phyloP scores from a whole-genome alignment of 2,329 filamentous ascomycete genomes.

The Fusarium scirpi region DNA sequence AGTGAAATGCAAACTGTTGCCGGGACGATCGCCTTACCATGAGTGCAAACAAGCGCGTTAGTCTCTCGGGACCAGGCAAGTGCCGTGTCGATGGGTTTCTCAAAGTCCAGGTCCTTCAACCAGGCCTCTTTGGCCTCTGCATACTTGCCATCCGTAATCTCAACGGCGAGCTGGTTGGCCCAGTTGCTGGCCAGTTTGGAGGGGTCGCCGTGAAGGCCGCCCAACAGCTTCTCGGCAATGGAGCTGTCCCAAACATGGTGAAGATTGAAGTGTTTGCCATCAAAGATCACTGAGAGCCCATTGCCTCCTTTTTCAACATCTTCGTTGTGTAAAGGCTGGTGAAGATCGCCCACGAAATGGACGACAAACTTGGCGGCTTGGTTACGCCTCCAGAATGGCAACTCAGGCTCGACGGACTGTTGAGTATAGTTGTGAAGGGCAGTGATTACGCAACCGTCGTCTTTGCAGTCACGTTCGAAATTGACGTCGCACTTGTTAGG shows the following conservation, averaged over 20 bases:
- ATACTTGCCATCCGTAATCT: conserved; percentile 69
- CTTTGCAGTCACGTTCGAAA: conserved; percentile 71
- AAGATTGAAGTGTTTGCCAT: conserved; percentile 69
- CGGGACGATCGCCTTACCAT: conserved; percentile 59
- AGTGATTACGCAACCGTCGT: conserved; percentile 70
- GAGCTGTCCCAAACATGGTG: conserved; percentile 80
- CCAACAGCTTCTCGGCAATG: conserved; percentile 74
- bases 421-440: conserved; percentile 72
- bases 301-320: conserved; percentile 75
- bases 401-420: conserved; percentile 60
- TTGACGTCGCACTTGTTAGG: conserved; percentile 68
- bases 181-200: conserved; percentile 65
- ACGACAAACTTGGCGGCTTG: conserved; percentile 75
- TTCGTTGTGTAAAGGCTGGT: conserved; percentile 76
- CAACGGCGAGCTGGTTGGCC: conserved; percentile 66
- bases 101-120: conserved; percentile 68
- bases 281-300: conserved; percentile 72
- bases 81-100: conserved; percentile 66
- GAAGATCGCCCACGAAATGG: conserved; percentile 77
- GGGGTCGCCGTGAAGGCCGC: conserved; percentile 63
- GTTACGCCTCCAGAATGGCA: conserved; percentile 61
- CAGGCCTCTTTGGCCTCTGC: conserved; percentile 62
- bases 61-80: conserved; percentile 73
- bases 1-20: conserved; percentile 3
- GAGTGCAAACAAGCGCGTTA: conserved; percentile 71